A percentile compares a stretch with the other conserved stretches of the same genome.
phyloP scores from a whole-genome alignment of 73 alveolate species.

The Loxodes magnus region DNA sequence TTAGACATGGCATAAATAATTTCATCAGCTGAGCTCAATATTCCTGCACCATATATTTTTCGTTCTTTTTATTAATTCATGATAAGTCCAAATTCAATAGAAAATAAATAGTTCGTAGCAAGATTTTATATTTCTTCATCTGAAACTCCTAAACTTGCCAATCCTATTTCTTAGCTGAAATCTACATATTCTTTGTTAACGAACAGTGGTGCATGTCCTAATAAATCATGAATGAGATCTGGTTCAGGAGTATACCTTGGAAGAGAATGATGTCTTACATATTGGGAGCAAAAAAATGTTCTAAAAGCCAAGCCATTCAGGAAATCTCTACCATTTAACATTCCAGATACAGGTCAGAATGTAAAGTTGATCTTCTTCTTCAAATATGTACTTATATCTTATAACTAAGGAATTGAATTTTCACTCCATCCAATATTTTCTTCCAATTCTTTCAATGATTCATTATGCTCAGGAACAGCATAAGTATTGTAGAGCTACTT shows the following conservation, averaged over 20 bases:
- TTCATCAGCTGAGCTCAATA: slow-evolving; percentile 58
- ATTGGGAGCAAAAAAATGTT: not conserved
- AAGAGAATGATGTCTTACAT: slow-evolving; percentile 4
- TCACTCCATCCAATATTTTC: not conserved
- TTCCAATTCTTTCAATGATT: not conserved
- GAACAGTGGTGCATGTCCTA: slow-evolving; percentile 85
- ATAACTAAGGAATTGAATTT: not conserved
- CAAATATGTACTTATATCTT: not conserved
- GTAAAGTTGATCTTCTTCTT: not conserved
- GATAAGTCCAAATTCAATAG: slow-evolving; percentile 36
- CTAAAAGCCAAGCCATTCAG: not conserved
- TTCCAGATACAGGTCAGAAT: not conserved
- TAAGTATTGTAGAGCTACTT: not conserved
- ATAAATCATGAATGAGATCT: slow-evolving; percentile 42
- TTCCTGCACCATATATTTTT: slow-evolving; percentile 79
- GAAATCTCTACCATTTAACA: slow-evolving; percentile 5
- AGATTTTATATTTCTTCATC: slow-evolving; percentile 51
- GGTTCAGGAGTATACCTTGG: not conserved
- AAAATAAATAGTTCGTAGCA: slow-evolving; percentile 59
- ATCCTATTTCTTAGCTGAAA: slow-evolving; percentile 51
- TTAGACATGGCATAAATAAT: slow-evolving; percentile 18
- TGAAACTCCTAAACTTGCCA: slow-evolving; percentile 70
- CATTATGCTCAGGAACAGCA: not conserved
- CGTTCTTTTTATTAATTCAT: slow-evolving; percentile 22
- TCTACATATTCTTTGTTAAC: slow-evolving; percentile 67